Evolutionary conservation across 2,329 filamentous ascomycete genomes (phyloP).

Genomic region (Bipolaris cookei): DNA sequence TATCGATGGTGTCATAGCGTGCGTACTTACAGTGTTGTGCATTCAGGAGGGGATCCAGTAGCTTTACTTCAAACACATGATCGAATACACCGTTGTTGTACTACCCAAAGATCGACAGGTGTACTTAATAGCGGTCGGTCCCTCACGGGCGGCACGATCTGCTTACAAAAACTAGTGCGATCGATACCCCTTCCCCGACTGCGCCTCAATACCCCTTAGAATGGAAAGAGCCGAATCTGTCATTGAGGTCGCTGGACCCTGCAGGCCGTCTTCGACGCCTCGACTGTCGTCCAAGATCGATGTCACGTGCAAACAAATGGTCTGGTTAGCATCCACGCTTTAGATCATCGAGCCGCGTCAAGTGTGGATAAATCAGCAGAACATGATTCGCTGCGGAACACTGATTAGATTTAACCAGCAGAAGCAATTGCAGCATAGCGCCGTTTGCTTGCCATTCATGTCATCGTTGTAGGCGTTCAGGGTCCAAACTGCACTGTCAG

Average conservation of each 20-base stretch:
- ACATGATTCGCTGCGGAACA: slow-evolving; percentile 19
- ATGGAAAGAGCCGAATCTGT: not conserved
- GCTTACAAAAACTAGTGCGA: slow-evolving; percentile 21
- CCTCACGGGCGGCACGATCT: slow-evolving; percentile 2
- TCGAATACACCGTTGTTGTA: slow-evolving; percentile 6
- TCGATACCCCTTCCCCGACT: slow-evolving; percentile 7
- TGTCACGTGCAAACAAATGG: slow-evolving; percentile 3
- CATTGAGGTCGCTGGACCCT: not conserved
- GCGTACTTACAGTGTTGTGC: not conserved
- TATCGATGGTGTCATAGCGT: not conserved
- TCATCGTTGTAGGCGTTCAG: slow-evolving; percentile 33
- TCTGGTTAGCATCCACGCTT: slow-evolving; percentile 2
- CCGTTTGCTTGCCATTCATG: slow-evolving; percentile 23
- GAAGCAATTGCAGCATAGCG: slow-evolving; percentile 1
- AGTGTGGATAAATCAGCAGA: slow-evolving; percentile 7
- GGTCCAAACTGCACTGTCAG: slow-evolving; percentile 33
- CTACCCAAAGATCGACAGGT: slow-evolving; percentile 1
- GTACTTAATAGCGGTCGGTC: not conserved
- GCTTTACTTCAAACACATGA: slow-evolving; percentile 7
- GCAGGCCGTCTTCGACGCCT: slow-evolving; percentile 5
- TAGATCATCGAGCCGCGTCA: not conserved
- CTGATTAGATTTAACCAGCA: slow-evolving; percentile 5
- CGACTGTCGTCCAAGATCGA: slow-evolving; percentile 15
- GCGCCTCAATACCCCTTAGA: not conserved
- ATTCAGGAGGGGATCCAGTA: not conserved